Conservation (phyloP, 2,329 filamentous ascomycete species). For the Colletotrichum magnum region DNA sequence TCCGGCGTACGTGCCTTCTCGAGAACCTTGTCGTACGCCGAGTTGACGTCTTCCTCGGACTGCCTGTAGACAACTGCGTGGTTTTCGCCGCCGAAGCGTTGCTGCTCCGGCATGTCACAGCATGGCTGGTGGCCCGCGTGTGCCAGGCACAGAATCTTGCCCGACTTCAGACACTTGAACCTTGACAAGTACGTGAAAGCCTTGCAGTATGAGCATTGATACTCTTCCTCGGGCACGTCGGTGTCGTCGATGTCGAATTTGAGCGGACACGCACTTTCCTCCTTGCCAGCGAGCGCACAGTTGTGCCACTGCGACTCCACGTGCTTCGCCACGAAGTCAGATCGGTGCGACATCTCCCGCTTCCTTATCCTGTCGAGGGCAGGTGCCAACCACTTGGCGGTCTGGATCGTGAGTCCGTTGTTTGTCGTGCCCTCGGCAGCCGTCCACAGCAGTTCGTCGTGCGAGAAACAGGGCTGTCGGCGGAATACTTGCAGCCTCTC, state of each 20-base stretch:
- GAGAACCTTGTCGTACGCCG: slow-evolving; percentile 80
- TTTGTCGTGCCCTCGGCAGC: slow-evolving; percentile 84
- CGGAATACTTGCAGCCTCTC: slow-evolving; percentile 89
- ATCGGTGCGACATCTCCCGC: slow-evolving; percentile 79
- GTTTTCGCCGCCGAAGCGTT: slow-evolving; percentile 77
- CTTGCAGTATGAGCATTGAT: slow-evolving; percentile 94
- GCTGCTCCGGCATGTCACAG: slow-evolving; percentile 77
- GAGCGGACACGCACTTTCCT: slow-evolving; percentile 70
- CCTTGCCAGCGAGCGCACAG: slow-evolving; percentile 65
- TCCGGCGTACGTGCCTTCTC: slow-evolving; percentile 92
- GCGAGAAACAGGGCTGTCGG: slow-evolving; percentile 95
- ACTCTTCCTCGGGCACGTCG: slow-evolving; percentile 90
- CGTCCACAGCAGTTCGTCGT: slow-evolving; percentile 94
- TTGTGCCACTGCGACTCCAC: slow-evolving; percentile 66
- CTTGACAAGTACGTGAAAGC: slow-evolving; percentile 91
- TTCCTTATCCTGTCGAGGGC: slow-evolving; percentile 84
- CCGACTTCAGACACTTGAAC: slow-evolving; percentile 86
- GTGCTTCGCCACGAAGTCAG: slow-evolving; percentile 78
- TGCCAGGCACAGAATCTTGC: slow-evolving; percentile 84
- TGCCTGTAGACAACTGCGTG: slow-evolving; percentile 86
- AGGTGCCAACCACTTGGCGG: slow-evolving; percentile 94
- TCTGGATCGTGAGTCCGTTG: slow-evolving; percentile 79
- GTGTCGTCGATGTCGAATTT: slow-evolving; percentile 76
- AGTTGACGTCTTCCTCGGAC: slow-evolving; percentile 77
- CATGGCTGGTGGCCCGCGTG: slow-evolving; percentile 88